Conservation (phyloP, 371 early-diverging fungal genomes). For the Apophysomyces ossiformis region DNA sequence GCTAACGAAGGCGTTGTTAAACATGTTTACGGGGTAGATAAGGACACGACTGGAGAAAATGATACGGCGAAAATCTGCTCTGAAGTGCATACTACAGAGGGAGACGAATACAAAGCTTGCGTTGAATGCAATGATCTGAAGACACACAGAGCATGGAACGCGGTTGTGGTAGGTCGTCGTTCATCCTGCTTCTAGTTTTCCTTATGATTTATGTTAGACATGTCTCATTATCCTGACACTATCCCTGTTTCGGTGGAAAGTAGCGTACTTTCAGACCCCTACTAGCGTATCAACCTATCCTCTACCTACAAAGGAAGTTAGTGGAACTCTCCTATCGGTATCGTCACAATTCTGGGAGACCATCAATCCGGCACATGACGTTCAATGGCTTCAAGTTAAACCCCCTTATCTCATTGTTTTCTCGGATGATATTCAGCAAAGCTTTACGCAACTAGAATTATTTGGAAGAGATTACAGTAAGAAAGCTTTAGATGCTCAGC, state of each 20-base stretch:
- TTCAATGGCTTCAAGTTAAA: slow-evolving; percentile 28
- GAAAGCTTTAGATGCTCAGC: slow-evolving; percentile 13
- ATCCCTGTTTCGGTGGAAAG: slow-evolving; percentile 23
- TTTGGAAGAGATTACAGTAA: slow-evolving; percentile 15
- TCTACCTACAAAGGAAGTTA: not conserved
- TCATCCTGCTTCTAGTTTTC: not conserved
- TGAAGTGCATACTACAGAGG: slow-evolving; percentile 23
- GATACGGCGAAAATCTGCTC: slow-evolving; percentile 27
- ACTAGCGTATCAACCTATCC: not conserved
- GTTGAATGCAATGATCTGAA: slow-evolving; percentile 41
- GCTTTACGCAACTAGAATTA: not conserved
- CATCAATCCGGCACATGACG: slow-evolving; percentile 34
- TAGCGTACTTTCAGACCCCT: not conserved
- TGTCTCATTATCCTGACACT: slow-evolving; percentile 30
- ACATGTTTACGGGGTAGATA: slow-evolving; percentile 27
- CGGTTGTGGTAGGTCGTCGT: slow-evolving; percentile 32
- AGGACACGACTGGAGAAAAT: slow-evolving; percentile 14
- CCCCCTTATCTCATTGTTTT: slow-evolving; percentile 23
- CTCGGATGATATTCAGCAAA: slow-evolving; percentile 16
- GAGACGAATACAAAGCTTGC: slow-evolving; percentile 30
- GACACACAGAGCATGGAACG: slow-evolving; percentile 33
- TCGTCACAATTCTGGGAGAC: slow-evolving; percentile 37
- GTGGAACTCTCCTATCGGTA: slow-evolving; percentile 6
- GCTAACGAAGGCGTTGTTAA: slow-evolving; percentile 37
- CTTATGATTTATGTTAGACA: slow-evolving; percentile 19